Percentiles rank a stretch among this genome's conserved stretches.
These are phyloP conservation scores for Baorangia bicolor DNA, from an alignment of 768 basidiomycete genomes.

Conservation along the genomic window DNA sequence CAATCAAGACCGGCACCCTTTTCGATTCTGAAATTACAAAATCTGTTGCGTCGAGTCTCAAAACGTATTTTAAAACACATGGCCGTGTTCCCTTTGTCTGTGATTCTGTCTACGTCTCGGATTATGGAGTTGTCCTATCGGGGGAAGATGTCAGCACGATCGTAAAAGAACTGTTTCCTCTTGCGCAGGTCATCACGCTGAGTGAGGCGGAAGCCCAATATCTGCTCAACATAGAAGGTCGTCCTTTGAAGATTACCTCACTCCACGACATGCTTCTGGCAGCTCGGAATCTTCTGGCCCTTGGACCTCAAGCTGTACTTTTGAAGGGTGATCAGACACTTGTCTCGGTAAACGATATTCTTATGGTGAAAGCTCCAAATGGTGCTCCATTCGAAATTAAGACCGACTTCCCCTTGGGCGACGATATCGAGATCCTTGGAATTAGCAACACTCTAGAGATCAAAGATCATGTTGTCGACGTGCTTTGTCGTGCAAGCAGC, in stretches of 20 bases:
- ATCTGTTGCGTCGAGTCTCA: not conserved
- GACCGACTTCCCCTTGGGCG: not conserved
- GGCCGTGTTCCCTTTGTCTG: not conserved
- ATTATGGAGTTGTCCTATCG: not conserved
- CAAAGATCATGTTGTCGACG: not conserved
- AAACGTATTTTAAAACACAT: not conserved
- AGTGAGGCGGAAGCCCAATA: not conserved
- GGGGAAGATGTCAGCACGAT: not conserved
- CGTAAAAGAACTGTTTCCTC: not conserved
- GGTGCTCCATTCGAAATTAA: not conserved
- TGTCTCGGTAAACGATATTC: not conserved
- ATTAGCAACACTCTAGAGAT: not conserved
- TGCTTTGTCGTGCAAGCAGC: not conserved
- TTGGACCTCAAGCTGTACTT: not conserved
- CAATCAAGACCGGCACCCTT: not conserved
- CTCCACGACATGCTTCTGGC: not conserved
- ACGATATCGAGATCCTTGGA: constrained; percentile 1
- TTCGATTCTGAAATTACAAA: not conserved
- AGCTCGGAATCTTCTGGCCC: not conserved
- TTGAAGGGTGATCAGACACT: not conserved
- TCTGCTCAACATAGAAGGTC: not conserved
- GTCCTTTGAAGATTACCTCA: not conserved
- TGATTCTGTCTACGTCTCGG: not conserved
- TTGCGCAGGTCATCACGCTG: not conserved
- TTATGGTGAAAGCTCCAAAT: not conserved